Evolutionary conservation across 139 green algal genomes (phyloP), one percentile per base, ranked within the genome.

Genomic region (Tetratostichococcus sp.): DNA sequence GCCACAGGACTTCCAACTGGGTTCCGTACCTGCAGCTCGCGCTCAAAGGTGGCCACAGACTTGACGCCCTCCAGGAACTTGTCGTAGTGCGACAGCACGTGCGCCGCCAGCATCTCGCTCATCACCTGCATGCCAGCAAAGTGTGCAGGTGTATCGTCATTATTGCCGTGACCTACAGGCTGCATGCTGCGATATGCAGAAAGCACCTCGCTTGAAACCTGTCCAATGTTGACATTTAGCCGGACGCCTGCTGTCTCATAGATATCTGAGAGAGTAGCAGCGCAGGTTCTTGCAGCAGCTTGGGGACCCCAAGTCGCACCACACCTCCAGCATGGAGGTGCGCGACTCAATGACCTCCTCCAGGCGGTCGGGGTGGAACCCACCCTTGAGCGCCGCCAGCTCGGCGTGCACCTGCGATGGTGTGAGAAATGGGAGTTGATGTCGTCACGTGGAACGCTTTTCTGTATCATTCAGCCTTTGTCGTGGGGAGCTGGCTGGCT

Each of bases 41-140:
- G 31, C 77, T 85, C 74, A 39, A 78, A 35, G 23, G 58, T 25
- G 28, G 25, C 50, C 23, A 85, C 76, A 43, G 83, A 69, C 30
- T 78, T 74, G 28, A 87, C 73, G 16, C 80, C 83, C 43, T 69
- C 75, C 65, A 81, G 70, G 62, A 88, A 83, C 6, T 70, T 71
- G 67, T 83, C 78, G 50, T 87, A 88, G 65, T 88, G 79, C 26
- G 35, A 22, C 22, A 87, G 67, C 58, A 88, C 77, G 26, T 85
- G 78, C 43, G 30, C n/a, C 21, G 74, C 70, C 67, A 88, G 71
- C 59, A 79, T 73, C 67, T 87, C 81, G 71, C 75, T 87, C 25
- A 88, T 79, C 5, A 80, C 75, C 80, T 84, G 78, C 69, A 73
- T 26, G 17, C 14, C 11, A 17, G 25, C n/a, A 22, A 43, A n/a